phyloP scores from a whole-genome alignment of 768 basidiomycete species.

The Agaricus sinodeliciosus region DNA sequence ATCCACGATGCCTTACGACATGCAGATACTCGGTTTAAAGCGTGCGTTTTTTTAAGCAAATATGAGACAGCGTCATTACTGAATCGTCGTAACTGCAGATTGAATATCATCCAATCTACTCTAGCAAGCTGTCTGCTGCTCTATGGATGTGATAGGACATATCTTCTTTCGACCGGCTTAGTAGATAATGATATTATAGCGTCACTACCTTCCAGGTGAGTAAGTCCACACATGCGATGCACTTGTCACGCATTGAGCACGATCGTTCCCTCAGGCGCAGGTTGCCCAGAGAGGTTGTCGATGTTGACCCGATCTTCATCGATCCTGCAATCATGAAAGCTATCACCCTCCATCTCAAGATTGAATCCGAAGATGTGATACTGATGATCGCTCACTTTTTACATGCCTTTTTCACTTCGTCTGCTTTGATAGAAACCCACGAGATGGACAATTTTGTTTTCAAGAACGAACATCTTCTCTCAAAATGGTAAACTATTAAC shows the following conservation, averaged over 20 bases:
- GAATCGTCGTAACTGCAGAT: constrained; percentile 17
- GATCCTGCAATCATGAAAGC: constrained; percentile 50
- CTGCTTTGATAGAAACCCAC: constrained; percentile 53
- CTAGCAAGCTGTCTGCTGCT: constrained; percentile 55
- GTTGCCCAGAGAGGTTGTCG: constrained; percentile 30
- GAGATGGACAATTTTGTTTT: constrained; percentile 73
- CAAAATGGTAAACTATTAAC: constrained; percentile 41
- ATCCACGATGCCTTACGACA: constrained; percentile 31
- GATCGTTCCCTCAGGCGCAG: constrained; percentile 37
- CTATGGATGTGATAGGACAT: constrained; percentile 57
- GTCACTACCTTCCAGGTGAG: constrained; percentile 52
- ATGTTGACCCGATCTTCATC: constrained; percentile 56
- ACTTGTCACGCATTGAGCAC: neutral
- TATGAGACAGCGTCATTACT: neutral
- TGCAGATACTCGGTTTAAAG: constrained; percentile 20
- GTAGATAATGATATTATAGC: constrained; percentile 41
- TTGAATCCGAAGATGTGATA: constrained; percentile 41
- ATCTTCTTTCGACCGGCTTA: constrained; percentile 38
- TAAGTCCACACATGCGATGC: constrained; percentile 1
- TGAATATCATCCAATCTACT: constrained; percentile 54
- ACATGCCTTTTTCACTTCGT: constrained; percentile 49
- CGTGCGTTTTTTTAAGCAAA: constrained; percentile 27
- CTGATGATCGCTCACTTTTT: constrained; percentile 58
- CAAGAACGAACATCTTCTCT: constrained; percentile 51
- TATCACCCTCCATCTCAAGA: constrained; percentile 43